Percentiles rank a stretch among this genome's conserved stretches.
Evolutionary conservation across 805 yeast genomes (phyloP).

Genomic region (Danielia reshetovae): DNA sequence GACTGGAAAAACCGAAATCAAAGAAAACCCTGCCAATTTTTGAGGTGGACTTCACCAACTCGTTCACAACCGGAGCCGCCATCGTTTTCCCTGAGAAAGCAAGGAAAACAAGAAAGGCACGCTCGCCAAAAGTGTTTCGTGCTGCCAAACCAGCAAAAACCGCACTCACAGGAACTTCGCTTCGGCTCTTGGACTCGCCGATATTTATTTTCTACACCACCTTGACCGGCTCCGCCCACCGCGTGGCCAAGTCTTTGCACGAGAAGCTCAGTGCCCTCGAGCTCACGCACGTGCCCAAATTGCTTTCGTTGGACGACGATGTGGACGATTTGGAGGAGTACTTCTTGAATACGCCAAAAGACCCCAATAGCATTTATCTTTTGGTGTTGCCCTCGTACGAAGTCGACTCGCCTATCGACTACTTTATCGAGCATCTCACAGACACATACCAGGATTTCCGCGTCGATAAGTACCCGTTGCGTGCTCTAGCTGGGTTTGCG

Average conservation of each 20-base stretch:
- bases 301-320: conserved; percentile 73
- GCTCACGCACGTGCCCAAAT: conserved; percentile 40
- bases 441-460: conserved; percentile 85
- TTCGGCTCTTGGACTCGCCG: conserved; percentile 48
- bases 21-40: conserved; percentile 32
- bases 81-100: conserved; percentile 14
- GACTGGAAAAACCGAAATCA: conserved; percentile 4
- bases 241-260: conserved; percentile 55
- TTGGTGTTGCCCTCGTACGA: conserved; percentile 87
- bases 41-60: conserved; percentile 42
- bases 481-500: conserved; percentile 68
- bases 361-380: conserved; percentile 52
- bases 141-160: conserved; percentile 27
- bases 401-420: conserved; percentile 89
- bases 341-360: conserved; percentile 60
- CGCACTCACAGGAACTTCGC: conserved; percentile 34
- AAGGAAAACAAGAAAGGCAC: conserved; percentile 14
- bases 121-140: conserved; percentile 41
- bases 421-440: conserved; percentile 70
- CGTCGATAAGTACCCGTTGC: conserved; percentile 76
- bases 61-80: conserved; percentile 22
- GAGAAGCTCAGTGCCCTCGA: conserved; percentile 31
- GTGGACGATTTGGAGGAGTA: conserved; percentile 80
- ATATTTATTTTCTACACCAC: conserved; percentile 76
- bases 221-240: conserved; percentile 75